Evolutionary conservation across 1,284 basidiomycete genomes (phyloP), one percentile per base, ranked within the genome.

Genomic region (Malassezia sp.): DNA sequence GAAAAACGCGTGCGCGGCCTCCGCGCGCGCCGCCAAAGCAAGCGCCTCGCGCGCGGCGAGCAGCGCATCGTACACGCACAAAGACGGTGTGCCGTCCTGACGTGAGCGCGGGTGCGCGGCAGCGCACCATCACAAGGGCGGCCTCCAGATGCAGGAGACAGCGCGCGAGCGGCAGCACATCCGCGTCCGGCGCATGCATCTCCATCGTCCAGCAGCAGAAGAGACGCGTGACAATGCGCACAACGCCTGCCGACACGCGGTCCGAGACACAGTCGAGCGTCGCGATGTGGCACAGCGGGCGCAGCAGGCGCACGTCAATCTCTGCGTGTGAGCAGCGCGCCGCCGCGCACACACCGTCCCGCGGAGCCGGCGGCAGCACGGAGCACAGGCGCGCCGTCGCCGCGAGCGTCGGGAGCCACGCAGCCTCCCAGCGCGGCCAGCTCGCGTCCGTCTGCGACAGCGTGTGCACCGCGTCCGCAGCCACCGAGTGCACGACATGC

Each of bases 261-360:
- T 50, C 48, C 38, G 48, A 50, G 5, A 50, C 42, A 29, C 38
- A 42, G 20, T 50, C 48, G 36, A 50, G 34, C 14, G 42, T 33
- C 3, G 48, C 48, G n/a, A 50, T 2, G 33, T 50, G 35, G 23
- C 37, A 44, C 27, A 50, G 20, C 14, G 48, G 48, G 6, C 42
- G 48, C 12, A 50, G 22, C 10, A 50, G 23, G 11, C 14, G 14
- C n/a, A n/a, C n/a, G n/a, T n/a, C n/a, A n/a, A n/a, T n/a, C n/a
- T n/a, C n/a, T n/a, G n/a, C n/a, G n/a, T n/a, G n/a, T n/a, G n/a
- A n/a, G n/a, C n/a, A n/a, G n/a, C n/a, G n/a, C n/a, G n/a, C n/a
- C 12, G 47, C 22, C 14, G 12, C 20, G 15, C 35, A 38, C 14
- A 38, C 17, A 7, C 35, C 38, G 17, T 27, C 29, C 48, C 48